Percentiles rank a stretch among this genome's conserved stretches.
Evolutionary conservation across 208 protist species (phyloP).

Genomic region (Zelonia costaricensis): DNA sequence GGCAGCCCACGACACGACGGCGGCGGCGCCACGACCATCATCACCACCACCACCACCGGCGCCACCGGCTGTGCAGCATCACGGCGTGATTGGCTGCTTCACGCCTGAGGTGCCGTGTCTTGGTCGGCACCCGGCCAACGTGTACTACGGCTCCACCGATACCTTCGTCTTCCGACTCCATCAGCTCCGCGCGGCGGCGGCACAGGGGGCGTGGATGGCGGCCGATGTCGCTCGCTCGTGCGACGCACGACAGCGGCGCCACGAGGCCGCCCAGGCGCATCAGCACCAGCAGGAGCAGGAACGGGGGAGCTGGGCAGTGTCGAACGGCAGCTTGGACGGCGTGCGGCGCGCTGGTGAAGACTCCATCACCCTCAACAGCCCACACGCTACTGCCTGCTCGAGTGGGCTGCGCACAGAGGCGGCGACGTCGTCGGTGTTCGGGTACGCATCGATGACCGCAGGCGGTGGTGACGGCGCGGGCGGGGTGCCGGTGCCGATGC

Average conservation of each 20-base stretch:
- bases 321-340: no score
- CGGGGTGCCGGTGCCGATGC: constrained; percentile 11
- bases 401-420: no score
- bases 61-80: no score
- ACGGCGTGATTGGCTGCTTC: constrained; percentile 60
- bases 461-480: neutral
- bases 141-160: constrained; percentile 53
- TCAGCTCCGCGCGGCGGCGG: constrained; percentile 1
- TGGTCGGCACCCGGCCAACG: constrained; percentile 30
- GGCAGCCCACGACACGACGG: neutral
- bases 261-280: neutral
- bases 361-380: no score
- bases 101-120: constrained; percentile 54
- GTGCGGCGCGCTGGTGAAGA: no score
- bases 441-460: constrained; percentile 1
- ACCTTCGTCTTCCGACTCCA: constrained; percentile 54
- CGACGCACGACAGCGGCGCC: neutral
- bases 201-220: constrained; percentile 23
- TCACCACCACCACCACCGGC: no score
- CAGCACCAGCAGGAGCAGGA: neutral
- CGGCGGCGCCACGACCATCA: no score
- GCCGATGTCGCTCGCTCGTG: constrained; percentile 1
- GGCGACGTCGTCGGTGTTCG: neutral
- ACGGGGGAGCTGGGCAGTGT: neutral
- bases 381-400: no score